Evolutionary conservation across 2,329 filamentous ascomycete genomes (phyloP).

Genomic region (Cladosporium sp.): DNA sequence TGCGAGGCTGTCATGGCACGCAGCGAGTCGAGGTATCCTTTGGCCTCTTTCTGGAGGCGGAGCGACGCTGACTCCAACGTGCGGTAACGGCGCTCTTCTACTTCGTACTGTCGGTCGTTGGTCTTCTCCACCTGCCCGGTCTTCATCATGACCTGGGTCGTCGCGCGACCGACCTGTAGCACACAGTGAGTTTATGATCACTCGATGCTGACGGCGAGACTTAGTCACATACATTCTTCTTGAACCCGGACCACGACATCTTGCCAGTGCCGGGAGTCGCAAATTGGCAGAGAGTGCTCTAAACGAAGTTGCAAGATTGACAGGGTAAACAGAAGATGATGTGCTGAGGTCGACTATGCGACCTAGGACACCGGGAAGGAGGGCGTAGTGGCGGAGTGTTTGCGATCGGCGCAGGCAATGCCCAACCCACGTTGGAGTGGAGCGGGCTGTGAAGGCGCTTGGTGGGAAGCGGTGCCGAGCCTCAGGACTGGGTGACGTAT

Average conservation of each 20-base stretch:
- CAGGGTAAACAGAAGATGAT: background rate
- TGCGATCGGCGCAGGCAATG: background rate
- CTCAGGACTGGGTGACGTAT: no score
- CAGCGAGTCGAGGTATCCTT: slow-evolving; percentile 93
- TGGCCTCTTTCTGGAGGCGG: slow-evolving; percentile 92
- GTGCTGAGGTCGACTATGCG: background rate
- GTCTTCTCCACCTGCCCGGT: slow-evolving; percentile 98
- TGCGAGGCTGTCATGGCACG: slow-evolving; percentile 98
- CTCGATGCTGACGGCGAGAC: no score
- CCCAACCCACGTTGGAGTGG: no score
- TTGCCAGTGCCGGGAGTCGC: slow-evolving; percentile 27
- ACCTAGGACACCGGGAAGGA: background rate
- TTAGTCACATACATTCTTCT: slow-evolving; percentile 35
- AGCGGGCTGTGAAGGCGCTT: no score
- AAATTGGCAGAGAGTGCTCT: background rate
- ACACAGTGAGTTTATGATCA: slow-evolving; percentile 65
- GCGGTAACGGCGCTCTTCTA: slow-evolving; percentile 84
- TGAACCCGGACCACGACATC: slow-evolving; percentile 56
- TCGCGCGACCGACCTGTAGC: slow-evolving; percentile 87
- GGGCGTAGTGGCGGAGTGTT: background rate
- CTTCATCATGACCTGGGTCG: slow-evolving; percentile 99
- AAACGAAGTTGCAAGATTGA: slow-evolving; percentile 1
- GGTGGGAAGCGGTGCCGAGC: no score
- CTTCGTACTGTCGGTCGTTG: slow-evolving; percentile 96
- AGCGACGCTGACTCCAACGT: slow-evolving; percentile 95